Conservation (phyloP, 1,284 basidiomycete species). For the Malassezia furfur region DNA sequence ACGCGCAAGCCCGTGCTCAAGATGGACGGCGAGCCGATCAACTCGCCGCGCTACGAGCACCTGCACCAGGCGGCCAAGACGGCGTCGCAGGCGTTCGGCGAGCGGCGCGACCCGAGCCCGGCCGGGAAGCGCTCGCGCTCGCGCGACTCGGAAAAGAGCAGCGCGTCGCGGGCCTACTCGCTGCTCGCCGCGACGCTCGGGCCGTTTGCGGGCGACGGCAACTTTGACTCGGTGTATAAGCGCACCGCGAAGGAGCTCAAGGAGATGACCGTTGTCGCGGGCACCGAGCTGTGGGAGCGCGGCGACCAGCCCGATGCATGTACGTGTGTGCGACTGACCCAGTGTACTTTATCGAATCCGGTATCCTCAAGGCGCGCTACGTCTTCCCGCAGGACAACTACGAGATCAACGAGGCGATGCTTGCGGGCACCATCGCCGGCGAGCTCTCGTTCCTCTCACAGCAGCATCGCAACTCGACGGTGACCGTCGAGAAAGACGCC, state of each 20-base stretch:
- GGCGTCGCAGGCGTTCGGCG: conserved; percentile 13
- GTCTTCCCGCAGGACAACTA: conserved; percentile 43
- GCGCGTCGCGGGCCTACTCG: not conserved
- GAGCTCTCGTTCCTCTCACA: conserved; percentile 37
- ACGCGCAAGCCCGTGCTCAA: conserved; percentile 35
- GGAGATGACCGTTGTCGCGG: conserved; percentile 56
- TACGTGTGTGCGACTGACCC: not conserved
- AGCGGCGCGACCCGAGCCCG: not conserved
- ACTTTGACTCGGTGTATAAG: conserved; percentile 40
- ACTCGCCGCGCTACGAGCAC: conserved; percentile 66
- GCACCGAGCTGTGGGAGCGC: conserved; percentile 62
- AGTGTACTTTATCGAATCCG: conserved; percentile 43
- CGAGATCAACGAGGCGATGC: conserved; percentile 46
- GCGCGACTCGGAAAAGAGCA: not conserved
- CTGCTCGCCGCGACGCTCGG: conserved; percentile 11
- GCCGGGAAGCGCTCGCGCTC: not conserved
- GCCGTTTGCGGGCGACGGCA: conserved; percentile 1
- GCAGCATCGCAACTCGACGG: conserved; percentile 36
- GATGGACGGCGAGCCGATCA: conserved; percentile 57
- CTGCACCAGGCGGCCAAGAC: conserved; percentile 63
- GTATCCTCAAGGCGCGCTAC: conserved; percentile 44
- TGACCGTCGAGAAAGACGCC: conserved; percentile 37
- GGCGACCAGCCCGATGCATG: conserved; percentile 64
- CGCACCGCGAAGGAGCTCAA: conserved; percentile 63
- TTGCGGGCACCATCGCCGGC: conserved; percentile 45